Evolutionary conservation across 768 basidiomycete species (phyloP).

Genomic region (Pisolithus tinctorius): DNA sequence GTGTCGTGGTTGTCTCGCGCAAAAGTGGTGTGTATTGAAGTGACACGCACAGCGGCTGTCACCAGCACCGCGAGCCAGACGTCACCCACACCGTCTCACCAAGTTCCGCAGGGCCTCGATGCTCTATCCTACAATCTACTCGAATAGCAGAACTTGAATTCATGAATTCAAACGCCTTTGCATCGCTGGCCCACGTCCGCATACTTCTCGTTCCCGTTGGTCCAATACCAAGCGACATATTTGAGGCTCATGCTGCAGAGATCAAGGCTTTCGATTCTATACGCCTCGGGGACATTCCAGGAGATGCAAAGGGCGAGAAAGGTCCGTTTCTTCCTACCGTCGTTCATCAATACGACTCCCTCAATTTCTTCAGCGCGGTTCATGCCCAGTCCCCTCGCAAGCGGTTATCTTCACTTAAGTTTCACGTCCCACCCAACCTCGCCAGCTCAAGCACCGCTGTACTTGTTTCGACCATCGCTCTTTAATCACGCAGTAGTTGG

Average conservation of each 20-base stretch:
- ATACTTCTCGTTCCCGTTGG: conserved; percentile 87
- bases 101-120: not conserved
- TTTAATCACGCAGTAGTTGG: conserved; percentile 89
- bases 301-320: conserved; percentile 69
- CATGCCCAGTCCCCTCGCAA: conserved; percentile 68
- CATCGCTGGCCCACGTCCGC: conserved; percentile 78
- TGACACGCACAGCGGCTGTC: not conserved
- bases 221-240: conserved; percentile 57
- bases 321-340: conserved; percentile 35
- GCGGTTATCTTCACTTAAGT: conserved; percentile 75
- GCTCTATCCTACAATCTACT: not conserved
- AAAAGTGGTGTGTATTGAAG: not conserved
- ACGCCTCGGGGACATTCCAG: conserved; percentile 76
- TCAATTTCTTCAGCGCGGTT: conserved; percentile 56
- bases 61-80: not conserved
- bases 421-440: conserved; percentile 73
- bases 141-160: conserved; percentile 2
- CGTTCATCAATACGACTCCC: not conserved
- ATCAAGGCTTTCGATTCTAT: conserved; percentile 69
- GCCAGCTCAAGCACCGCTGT: conserved; percentile 57
- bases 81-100: not conserved
- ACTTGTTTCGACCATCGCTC: conserved; percentile 70
- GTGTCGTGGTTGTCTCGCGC: not conserved
- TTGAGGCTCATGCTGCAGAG: conserved; percentile 67
- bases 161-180: conserved; percentile 72